Conservation (phyloP, 495 filamentous ascomycete species). For the Penicillium parvum region DNA sequence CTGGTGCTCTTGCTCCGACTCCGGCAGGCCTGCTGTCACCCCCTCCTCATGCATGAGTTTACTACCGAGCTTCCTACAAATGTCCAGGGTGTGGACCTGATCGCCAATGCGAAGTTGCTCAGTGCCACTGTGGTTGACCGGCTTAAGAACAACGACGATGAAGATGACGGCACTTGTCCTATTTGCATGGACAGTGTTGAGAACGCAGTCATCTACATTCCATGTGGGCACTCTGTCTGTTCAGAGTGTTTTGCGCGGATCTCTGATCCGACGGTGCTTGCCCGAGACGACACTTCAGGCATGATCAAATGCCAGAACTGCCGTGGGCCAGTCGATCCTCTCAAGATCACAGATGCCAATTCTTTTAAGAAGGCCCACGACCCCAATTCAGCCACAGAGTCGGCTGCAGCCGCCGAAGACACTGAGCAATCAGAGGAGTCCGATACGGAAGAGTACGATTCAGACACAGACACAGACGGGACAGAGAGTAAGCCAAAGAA, state of each 20-base stretch:
- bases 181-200: conserved; percentile 74
- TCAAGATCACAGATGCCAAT: conserved; percentile 66
- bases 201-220: conserved; percentile 75
- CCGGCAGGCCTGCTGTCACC: conserved; percentile 84
- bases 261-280: conserved; percentile 54
- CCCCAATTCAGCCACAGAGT: conserved; percentile 21
- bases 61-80: conserved; percentile 48
- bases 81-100: conserved; percentile 58
- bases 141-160: conserved; percentile 56
- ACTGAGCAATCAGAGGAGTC: conserved; percentile 27
- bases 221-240: conserved; percentile 83
- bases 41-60: conserved; percentile 79
- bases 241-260: conserved; percentile 73
- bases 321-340: conserved; percentile 55
- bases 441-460: conserved; percentile 39
- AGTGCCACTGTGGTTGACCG: conserved; percentile 57
- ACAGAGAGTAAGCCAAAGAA: conserved; percentile 39
- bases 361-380: conserved; percentile 75
- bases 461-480: conserved; percentile 38
- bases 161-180: conserved; percentile 55
- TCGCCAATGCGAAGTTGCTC: conserved; percentile 62
- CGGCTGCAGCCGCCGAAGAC: conserved; percentile 32
- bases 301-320: conserved; percentile 73
- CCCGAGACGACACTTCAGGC: conserved; percentile 54
- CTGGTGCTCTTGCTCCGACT: conserved; percentile 82